phyloP scores from a whole-genome alignment of 129 eudicot genomes.

The Helianthus tuberosus region DNA sequence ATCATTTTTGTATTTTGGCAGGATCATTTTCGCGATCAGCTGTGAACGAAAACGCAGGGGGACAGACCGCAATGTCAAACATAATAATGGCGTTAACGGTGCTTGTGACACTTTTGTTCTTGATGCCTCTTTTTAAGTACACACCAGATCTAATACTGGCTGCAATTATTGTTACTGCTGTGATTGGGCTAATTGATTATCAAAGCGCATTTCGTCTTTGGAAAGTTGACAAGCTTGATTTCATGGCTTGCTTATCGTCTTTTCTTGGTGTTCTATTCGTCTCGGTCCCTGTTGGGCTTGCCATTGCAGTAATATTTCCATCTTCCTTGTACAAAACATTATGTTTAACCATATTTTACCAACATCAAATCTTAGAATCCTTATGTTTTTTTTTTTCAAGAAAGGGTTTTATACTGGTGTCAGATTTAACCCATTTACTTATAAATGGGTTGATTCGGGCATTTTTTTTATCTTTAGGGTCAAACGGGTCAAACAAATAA shows the following conservation, averaged over 20 bases:
- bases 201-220: conserved; percentile 63
- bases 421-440: not conserved
- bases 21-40: conserved; percentile 99
- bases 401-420: not conserved
- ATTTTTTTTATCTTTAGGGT: not conserved
- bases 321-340: not conserved
- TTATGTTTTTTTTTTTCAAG: not conserved
- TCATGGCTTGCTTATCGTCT: conserved; percentile 78
- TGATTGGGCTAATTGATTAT: conserved; percentile 85
- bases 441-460: not conserved
- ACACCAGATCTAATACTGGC: conserved; percentile 87
- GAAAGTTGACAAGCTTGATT: conserved; percentile 96
- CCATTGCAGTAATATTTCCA: conserved; percentile 68
- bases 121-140: conserved; percentile 88
- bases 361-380: not conserved
- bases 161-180: conserved; percentile 93
- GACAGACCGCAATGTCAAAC: conserved; percentile 76
- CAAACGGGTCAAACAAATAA: not conserved
- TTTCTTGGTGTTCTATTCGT: conserved; percentile 91
- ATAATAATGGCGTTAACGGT: conserved; percentile 83
- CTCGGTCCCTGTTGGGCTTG: conserved; percentile 92
- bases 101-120: conserved; percentile 72
- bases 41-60: conserved; percentile 93
- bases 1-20: conserved; percentile 12
- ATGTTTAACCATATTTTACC: not conserved